Base-by-base conservation (phyloP, 345 rosid species). In the Eucalyptus coolabah region DNA sequence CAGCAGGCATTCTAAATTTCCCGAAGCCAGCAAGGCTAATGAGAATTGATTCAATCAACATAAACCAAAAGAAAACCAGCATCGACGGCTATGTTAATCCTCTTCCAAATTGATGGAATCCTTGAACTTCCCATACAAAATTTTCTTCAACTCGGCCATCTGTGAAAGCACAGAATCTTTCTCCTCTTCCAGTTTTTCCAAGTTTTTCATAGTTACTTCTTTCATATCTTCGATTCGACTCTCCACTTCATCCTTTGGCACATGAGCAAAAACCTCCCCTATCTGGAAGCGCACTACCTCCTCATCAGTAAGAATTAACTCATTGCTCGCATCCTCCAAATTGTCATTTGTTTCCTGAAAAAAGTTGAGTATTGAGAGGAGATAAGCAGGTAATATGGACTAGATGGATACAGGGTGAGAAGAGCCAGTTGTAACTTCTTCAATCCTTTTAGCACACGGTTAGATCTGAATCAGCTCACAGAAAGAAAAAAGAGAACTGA, bases 71-170 rank as follows among this genome's bases (percentile, higher is more conserved):
- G 8, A 24, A 24, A 28, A 42, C 32, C 44, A 42, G 67, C 34
- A 45, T 3, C 2, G 13, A 60, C 23, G 21, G 47, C 85, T 40
- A 77, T 16, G 67, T 88, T 89, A 98, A 88, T 97, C 98, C 92
- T 98, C 99, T 94, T 97, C 99, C 26, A 98, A 94, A 92, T 98
- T 98, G 93, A 96, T 98, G 86, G 99, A 96, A 88, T 96, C 97
- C 88, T 95, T 93, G 91, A 98, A 97, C 94, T 98, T 98, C 14
- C 95, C 98, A 42, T 98, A 98, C 92, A 98, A 89, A n/a, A 96
- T 90, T 88, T 96, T 97, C 96, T 98, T 98, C 89, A 98, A 60
- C 90, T 93, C 96, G 0, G 96, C 93, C 99, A 96, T 98, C 90
- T 94, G 96, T 4, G 94, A 92, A 4, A 94, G 89, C 37, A 96